Conservation (phyloP, 441 rosid genomes). For the Pelargonium fulgidum region DNA sequence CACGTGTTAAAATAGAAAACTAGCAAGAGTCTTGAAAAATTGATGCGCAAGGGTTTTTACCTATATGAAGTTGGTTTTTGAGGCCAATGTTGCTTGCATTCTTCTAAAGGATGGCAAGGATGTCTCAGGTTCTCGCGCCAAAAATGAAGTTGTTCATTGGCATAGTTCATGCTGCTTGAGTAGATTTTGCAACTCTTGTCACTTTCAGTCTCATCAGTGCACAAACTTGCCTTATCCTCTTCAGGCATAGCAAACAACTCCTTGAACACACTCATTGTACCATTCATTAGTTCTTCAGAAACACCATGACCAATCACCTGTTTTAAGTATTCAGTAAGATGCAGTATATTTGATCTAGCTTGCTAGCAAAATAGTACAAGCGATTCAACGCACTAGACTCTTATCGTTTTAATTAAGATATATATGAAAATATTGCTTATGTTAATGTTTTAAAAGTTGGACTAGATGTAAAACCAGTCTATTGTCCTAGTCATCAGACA, state of each 20-base stretch:
- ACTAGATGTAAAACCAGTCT: too few species aligned
- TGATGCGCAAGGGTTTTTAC: too few species aligned
- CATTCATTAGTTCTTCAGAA: constrained; percentile 18
- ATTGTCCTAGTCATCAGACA: too few species aligned
- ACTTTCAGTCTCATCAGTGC: constrained; percentile 5
- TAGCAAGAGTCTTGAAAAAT: too few species aligned
- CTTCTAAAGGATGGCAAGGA: constrained; percentile 32
- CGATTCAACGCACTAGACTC: too few species aligned
- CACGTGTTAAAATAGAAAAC: too few species aligned
- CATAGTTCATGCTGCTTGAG: constrained; percentile 18
- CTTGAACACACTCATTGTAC: constrained; percentile 21
- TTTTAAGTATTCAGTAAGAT: too few species aligned
- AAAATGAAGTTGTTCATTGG: constrained; percentile 23
- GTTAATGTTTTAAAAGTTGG: too few species aligned
- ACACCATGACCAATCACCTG: constrained; percentile 29
- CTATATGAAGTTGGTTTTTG: constrained; percentile 23
- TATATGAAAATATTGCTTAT: too few species aligned
- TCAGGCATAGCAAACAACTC: constrained; percentile 21
- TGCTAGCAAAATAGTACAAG: too few species aligned
- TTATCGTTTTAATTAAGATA: too few species aligned
- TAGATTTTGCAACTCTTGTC: constrained; percentile 15
- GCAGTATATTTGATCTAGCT: too few species aligned
- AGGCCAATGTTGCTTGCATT: constrained; percentile 34
- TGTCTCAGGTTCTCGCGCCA: constrained; percentile 38
- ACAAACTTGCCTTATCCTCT: constrained; percentile 8